Percentiles rank a stretch among this genome's conserved stretches.
These are phyloP conservation scores for Zoysia pacifica DNA, from an alignment of 176 grass and related monocot species.

Conservation along the genomic window DNA sequence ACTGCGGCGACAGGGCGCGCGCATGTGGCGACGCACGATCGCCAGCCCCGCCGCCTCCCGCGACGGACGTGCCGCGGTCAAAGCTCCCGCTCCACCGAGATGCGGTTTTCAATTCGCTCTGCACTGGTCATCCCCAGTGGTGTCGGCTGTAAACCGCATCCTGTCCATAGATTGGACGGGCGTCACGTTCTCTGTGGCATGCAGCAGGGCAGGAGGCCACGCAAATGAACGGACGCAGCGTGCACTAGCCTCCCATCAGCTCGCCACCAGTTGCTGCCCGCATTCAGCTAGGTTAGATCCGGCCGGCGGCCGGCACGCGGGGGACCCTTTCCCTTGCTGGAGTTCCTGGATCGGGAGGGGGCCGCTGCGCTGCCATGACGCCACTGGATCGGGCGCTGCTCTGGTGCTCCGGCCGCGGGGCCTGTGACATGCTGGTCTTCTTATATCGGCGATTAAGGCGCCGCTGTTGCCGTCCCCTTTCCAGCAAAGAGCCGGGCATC, in stretches of 20 bases:
- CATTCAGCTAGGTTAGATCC: background rate
- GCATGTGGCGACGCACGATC: background rate
- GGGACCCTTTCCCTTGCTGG: background rate
- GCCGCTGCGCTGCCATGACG: background rate
- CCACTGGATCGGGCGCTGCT: background rate
- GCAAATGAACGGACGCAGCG: background rate
- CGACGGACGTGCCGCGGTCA: background rate
- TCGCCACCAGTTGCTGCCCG: background rate
- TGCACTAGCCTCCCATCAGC: too few relatives aligned
- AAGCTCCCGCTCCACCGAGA: background rate
- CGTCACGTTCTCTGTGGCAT: background rate
- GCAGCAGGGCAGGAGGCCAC: background rate
- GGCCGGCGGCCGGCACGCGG: background rate
- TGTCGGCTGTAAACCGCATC: background rate
- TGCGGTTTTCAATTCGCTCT: background rate
- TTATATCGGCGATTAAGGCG: background rate
- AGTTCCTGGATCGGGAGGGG: conserved; percentile 27
- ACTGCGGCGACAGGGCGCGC: background rate
- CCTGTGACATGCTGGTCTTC: conserved; percentile 19
- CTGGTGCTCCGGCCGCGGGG: background rate
- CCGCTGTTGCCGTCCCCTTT: background rate
- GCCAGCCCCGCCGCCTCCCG: background rate
- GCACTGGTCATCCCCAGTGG: too few relatives aligned
- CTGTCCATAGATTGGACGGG: background rate
- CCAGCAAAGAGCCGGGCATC: conserved; percentile 13